These are phyloP conservation scores for Bromus sterilis DNA, from an alignment of 176 grass and related monocot genomes.

Conservation along the genomic window DNA sequence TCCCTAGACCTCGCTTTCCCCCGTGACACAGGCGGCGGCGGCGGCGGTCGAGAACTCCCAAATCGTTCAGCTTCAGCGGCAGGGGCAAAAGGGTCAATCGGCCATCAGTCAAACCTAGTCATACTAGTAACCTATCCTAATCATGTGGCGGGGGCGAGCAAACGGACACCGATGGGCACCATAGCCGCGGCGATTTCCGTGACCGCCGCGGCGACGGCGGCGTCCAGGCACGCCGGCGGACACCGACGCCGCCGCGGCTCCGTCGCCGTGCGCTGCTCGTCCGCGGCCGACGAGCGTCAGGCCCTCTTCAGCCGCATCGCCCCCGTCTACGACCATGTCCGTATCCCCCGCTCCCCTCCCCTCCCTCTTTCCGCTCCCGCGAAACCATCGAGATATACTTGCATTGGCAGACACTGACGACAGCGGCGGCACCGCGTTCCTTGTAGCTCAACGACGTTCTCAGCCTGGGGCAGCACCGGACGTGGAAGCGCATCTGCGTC, in stretches of 20 bases:
- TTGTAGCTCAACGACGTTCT: conserved; percentile 83
- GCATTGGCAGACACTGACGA: not conserved
- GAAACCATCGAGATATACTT: not conserved
- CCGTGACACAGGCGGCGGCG: not conserved
- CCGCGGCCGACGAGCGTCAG: conserved; percentile 48
- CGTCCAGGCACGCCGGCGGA: not conserved
- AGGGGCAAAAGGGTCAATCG: conserved; percentile 17
- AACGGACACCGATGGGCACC: conserved; percentile 15
- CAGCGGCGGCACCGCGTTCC: not conserved
- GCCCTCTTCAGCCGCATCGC: conserved; percentile 75
- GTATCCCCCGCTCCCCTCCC: not conserved
- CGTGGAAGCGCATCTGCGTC: conserved; percentile 90
- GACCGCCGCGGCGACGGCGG: not conserved
- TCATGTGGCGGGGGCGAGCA: not conserved
- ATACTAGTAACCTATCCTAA: conserved; percentile 4
- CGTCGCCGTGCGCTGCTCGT: conserved; percentile 1
- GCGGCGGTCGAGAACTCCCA: not conserved
- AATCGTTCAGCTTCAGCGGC: not conserved
- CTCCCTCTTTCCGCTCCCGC: not conserved
- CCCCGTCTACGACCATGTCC: conserved; percentile 74
- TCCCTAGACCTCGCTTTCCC: not conserved
- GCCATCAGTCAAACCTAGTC: not conserved
- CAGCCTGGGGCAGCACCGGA: conserved; percentile 75
- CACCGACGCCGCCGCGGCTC: not conserved
- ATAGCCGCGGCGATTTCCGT: not conserved